These are phyloP conservation scores for Geotrichum restrictum DNA, from an alignment of 1,139 yeast species.

Conservation along the genomic window DNA sequence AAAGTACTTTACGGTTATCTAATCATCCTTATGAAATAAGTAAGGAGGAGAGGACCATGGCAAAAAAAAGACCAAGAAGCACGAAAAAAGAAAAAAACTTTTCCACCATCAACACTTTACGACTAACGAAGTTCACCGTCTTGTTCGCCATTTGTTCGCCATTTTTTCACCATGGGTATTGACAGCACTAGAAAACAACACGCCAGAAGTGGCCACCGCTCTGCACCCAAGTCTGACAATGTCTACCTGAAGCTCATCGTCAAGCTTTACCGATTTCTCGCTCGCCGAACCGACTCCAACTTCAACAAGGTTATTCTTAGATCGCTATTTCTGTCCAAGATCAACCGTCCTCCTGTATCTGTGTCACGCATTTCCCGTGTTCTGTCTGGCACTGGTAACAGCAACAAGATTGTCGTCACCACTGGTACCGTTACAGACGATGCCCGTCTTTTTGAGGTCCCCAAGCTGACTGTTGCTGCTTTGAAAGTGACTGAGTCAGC, in stretches of 20 bases:
- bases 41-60: too few species aligned
- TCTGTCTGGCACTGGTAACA: conserved; percentile 76
- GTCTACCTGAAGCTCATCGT: conserved; percentile 97
- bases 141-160: background rate
- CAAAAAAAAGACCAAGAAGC: too few species aligned
- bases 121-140: too few species aligned
- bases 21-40: too few species aligned
- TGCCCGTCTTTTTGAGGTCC: conserved; percentile 87
- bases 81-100: too few species aligned
- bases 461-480: conserved; percentile 98
- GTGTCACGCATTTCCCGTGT: conserved; percentile 87
- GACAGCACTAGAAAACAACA: conserved; percentile 97
- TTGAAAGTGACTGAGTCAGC: conserved; percentile 99
- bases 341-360: conserved; percentile 99
- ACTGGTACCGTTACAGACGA: conserved; percentile 99
- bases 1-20: too few species aligned
- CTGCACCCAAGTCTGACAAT: conserved; percentile 99
- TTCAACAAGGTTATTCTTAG: conserved; percentile 97
- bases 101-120: too few species aligned
- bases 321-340: conserved; percentile 93
- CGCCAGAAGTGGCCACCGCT: conserved; percentile 92
- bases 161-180: conserved; percentile 70
- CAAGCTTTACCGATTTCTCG: conserved; percentile 97
- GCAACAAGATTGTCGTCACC: conserved; percentile 91
- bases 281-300: conserved; percentile 98